Evolutionary conservation across 192 early-diverging fungal species (phyloP).

Genomic region (Podila epigama): DNA sequence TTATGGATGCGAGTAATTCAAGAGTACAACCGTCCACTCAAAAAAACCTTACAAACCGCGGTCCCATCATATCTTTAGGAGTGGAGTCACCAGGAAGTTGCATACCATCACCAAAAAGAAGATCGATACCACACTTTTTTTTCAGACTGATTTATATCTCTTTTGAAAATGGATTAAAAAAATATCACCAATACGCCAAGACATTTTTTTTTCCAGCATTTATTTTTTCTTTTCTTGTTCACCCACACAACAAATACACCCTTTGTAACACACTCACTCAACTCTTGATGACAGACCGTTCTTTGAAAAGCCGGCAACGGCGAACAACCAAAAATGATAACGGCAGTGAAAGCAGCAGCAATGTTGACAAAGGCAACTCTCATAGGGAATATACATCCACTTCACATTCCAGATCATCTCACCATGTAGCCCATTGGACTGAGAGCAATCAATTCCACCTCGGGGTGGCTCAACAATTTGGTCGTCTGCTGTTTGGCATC

Average conservation of each 20-base stretch:
- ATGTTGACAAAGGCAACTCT: not conserved
- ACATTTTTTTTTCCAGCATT: no score
- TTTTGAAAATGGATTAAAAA: no score
- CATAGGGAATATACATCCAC: not conserved
- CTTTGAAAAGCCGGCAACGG: not conserved
- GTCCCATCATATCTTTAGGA: not conserved
- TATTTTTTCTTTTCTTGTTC: no score
- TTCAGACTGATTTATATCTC: not conserved
- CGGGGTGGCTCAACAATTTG: slow-evolving; percentile 16
- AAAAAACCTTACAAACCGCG: not conserved
- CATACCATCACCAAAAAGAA: no score
- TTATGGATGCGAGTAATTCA: no score
- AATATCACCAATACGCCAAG: no score
- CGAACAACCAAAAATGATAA: not conserved
- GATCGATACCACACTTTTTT: no score
- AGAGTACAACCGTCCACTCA: not conserved
- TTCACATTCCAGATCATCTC: not conserved
- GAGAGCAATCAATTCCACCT: not conserved
- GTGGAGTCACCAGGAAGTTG: not conserved
- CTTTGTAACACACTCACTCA: not conserved
- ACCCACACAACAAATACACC: not conserved
- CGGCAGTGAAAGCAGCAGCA: not conserved
- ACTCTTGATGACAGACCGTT: not conserved
- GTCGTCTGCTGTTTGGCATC: not conserved
- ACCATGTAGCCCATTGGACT: not conserved